Conservation (phyloP, 345 rosid species). For the Syzygium aromaticum region DNA sequence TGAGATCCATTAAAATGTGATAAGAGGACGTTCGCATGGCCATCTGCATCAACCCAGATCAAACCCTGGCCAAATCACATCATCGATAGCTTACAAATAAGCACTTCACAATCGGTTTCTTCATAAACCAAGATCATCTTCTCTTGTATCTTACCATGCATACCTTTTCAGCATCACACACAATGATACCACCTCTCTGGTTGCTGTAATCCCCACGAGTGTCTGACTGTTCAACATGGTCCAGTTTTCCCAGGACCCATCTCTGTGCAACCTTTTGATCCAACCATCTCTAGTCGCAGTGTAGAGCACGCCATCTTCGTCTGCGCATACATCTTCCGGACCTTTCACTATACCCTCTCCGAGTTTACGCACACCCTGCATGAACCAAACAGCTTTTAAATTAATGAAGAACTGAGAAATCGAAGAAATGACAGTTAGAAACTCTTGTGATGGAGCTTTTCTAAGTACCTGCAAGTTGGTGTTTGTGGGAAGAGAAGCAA, state of each 20-base stretch:
- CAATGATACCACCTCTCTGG: slow-evolving; percentile 24
- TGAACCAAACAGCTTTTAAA: neutral
- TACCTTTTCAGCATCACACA: slow-evolving; percentile 31
- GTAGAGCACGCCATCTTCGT: slow-evolving; percentile 25
- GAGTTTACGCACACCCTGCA: slow-evolving; percentile 20
- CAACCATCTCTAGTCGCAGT: slow-evolving; percentile 44
- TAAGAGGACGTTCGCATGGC: slow-evolving; percentile 16
- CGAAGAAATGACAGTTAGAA: neutral
- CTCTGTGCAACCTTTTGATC: slow-evolving; percentile 32
- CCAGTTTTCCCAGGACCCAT: slow-evolving; percentile 41
- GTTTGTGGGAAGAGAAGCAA: slow-evolving; percentile 15
- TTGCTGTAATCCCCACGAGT: slow-evolving; percentile 31
- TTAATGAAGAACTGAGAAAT: neutral
- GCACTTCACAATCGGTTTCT: neutral
- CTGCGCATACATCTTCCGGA: slow-evolving; percentile 33
- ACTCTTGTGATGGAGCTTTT: neutral
- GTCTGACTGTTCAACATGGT: slow-evolving; percentile 13
- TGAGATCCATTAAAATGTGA: slow-evolving; percentile 24
- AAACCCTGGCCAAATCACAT: slow-evolving; percentile 23
- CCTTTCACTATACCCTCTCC: slow-evolving; percentile 31
- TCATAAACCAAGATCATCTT: neutral
- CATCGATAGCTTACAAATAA: neutral
- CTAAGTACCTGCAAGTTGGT: slow-evolving; percentile 25
- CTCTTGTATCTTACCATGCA: neutral
- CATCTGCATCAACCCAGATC: slow-evolving; percentile 34